Evolutionary conservation across 192 early-diverging fungal genomes (phyloP).

Genomic region (Entophlyctis helioformis): DNA sequence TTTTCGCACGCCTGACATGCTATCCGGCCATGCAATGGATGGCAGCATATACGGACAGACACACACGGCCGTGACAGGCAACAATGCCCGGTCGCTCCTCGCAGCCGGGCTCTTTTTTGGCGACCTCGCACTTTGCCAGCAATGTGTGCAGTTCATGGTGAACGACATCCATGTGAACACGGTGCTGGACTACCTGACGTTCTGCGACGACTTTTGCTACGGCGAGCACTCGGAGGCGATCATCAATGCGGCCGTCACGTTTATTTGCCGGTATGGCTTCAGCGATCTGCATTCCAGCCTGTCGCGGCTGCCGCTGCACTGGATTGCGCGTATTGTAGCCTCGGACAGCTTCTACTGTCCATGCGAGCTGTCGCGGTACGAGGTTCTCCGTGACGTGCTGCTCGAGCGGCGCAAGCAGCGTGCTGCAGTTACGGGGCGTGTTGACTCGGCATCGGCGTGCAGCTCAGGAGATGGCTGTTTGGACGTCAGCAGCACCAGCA

Average conservation of each 20-base stretch:
- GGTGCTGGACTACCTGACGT: slow-evolving; percentile 21
- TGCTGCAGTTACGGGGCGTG: too few relatives aligned
- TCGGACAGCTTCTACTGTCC: slow-evolving; percentile 25
- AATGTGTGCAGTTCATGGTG: slow-evolving; percentile 15
- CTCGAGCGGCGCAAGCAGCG: slow-evolving; percentile 2
- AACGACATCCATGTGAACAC: slow-evolving; percentile 12
- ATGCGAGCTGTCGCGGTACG: slow-evolving; percentile 17
- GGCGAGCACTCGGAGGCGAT: slow-evolving; percentile 20
- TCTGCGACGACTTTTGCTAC: slow-evolving; percentile 20
- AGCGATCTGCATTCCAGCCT: slow-evolving; percentile 7
- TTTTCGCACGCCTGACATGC: background rate
- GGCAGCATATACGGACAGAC: slow-evolving; percentile 23
- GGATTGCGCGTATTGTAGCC: slow-evolving; percentile 21
- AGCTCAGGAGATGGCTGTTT: too few relatives aligned
- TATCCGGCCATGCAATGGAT: background rate
- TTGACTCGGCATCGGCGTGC: too few relatives aligned
- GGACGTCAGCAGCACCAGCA: too few relatives aligned
- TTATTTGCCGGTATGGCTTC: slow-evolving; percentile 24
- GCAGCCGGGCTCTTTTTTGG: slow-evolving; percentile 24
- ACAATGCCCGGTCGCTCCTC: slow-evolving; percentile 15
- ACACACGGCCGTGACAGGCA: slow-evolving; percentile 5
- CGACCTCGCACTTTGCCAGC: slow-evolving; percentile 12
- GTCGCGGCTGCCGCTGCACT: slow-evolving; percentile 11
- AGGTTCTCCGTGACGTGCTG: slow-evolving; percentile 16
- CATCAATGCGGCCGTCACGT: slow-evolving; percentile 17